phyloP scores from a whole-genome alignment of 768 basidiomycete species.

The Clathrus columnatus region DNA sequence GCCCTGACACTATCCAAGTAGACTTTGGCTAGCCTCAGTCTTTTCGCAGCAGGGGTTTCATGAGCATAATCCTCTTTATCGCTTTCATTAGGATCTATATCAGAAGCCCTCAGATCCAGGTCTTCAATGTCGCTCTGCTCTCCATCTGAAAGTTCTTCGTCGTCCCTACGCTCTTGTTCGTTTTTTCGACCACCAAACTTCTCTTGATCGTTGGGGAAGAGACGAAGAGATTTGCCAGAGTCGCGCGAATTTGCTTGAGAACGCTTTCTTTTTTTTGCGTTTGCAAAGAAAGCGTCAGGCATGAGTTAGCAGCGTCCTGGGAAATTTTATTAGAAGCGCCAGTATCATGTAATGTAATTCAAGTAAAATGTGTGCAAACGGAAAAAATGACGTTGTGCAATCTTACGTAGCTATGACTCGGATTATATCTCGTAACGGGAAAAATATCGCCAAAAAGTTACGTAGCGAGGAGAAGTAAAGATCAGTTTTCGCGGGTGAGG shows the following conservation, averaged over 20 bases:
- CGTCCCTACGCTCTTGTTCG: constrained; percentile 30
- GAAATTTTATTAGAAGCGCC: no score
- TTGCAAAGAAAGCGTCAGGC: constrained; percentile 79
- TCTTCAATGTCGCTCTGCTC: constrained; percentile 60
- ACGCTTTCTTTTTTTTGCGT: constrained; percentile 59
- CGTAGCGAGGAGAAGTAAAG: no score
- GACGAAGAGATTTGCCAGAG: constrained; percentile 18
- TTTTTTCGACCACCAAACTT: constrained; percentile 24
- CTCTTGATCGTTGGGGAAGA: constrained; percentile 20
- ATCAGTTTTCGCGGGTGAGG: no score
- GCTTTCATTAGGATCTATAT: constrained; percentile 48
- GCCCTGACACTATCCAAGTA: constrained; percentile 83
- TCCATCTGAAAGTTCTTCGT: constrained; percentile 60
- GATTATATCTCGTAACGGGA: no score
- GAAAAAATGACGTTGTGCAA: no score
- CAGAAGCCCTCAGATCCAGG: constrained; percentile 57
- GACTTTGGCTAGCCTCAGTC: constrained; percentile 81
- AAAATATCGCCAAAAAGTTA: no score
- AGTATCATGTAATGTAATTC: no score
- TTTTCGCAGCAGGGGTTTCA: constrained; percentile 91
- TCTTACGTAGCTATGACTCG: no score
- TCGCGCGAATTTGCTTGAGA: constrained; percentile 7
- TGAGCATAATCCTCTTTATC: constrained; percentile 74
- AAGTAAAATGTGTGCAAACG: no score
- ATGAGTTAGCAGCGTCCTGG: no score